A percentile compares a stretch with the other conserved stretches of the same genome.
These are phyloP conservation scores for Garcia nutans DNA, from an alignment of 345 rosid genomes.

Conservation along the genomic window DNA sequence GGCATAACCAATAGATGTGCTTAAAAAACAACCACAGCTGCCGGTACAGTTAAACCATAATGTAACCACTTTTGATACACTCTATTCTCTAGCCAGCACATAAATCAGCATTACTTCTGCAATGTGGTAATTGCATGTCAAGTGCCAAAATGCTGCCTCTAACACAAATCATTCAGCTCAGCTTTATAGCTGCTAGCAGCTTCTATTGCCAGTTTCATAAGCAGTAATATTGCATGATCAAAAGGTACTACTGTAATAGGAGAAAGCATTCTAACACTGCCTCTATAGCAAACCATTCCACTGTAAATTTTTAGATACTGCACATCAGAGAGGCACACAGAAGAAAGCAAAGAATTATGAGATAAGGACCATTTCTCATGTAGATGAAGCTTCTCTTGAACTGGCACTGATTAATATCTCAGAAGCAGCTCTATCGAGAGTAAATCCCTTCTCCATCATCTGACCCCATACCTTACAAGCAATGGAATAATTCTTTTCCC, in stretches of 20 bases:
- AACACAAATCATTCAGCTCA: background rate
- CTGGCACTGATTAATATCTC: slow-evolving; percentile 59
- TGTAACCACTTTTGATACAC: background rate
- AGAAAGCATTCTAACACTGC: background rate
- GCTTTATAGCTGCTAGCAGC: background rate
- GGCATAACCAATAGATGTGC: background rate
- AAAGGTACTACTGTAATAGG: background rate
- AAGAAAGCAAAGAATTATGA: slow-evolving; percentile 4
- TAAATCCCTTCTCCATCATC: slow-evolving; percentile 98
- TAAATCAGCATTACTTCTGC: background rate
- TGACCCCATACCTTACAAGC: slow-evolving; percentile 91
- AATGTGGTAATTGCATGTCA: background rate
- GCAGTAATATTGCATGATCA: background rate
- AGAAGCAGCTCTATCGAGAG: slow-evolving; percentile 75
- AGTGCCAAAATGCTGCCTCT: background rate
- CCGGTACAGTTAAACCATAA: background rate
- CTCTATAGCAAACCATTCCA: slow-evolving; percentile 9
- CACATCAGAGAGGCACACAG: background rate
- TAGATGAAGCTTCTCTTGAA: slow-evolving; percentile 30
- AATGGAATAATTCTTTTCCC: slow-evolving; percentile 50
- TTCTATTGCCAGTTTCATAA: background rate
- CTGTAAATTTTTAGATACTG: background rate
- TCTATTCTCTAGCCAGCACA: background rate
- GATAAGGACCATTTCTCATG: slow-evolving; percentile 31
- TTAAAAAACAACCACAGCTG: background rate